Evolutionary conservation across 148 eudicot genomes (phyloP), one percentile per base, ranked within the genome.

Genomic region (Vaccinium myrtillus): DNA sequence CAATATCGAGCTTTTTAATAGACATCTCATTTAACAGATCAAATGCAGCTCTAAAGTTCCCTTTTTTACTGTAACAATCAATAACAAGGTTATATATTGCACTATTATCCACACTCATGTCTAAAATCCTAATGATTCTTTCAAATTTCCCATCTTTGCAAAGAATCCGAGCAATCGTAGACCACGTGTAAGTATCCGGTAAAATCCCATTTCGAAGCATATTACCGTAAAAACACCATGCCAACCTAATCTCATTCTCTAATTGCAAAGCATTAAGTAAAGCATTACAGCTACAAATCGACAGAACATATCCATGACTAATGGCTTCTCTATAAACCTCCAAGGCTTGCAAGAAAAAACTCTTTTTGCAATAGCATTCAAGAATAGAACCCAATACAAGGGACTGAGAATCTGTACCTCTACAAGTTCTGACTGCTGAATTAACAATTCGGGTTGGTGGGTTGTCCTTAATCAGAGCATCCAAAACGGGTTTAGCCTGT

Each of bases 21-120:
- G 80, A 84, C 95, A 92, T 92, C 84, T 89, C 87, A 79, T 88
- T 81, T 3, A 96, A 80, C 75, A 81, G 88, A 73, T 83, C 88
- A 83, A 92, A 84, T 49, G 97, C 93, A 87, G 86, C 92, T 78
- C 54, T 89, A 84, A 96, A 96, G 82, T 91, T 85, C 78, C 95
- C 95, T 76, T 81, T 80, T 88, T 85, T 85, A 78, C 98, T 87
- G 86, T 90, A 89, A 77, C 87, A 88, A 85, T 92, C 97, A 83
- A 93, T 90, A 54, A 92, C 61, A 11, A 92, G 80, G 75, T 91
- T 88, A 81, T 89, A 96, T 78, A 93, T 80, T 84, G 65, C 86
- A 69, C 83, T 83, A 84, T 80, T 92, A 86, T 80, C 65, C 43
- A 90, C 73, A 71, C 95, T 93, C 81, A 86, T 85, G 25, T 92